Base-by-base conservation (phyloP, 768 basidiomycete species). In the button mushroom (Agaricus bisporus) region DNA sequence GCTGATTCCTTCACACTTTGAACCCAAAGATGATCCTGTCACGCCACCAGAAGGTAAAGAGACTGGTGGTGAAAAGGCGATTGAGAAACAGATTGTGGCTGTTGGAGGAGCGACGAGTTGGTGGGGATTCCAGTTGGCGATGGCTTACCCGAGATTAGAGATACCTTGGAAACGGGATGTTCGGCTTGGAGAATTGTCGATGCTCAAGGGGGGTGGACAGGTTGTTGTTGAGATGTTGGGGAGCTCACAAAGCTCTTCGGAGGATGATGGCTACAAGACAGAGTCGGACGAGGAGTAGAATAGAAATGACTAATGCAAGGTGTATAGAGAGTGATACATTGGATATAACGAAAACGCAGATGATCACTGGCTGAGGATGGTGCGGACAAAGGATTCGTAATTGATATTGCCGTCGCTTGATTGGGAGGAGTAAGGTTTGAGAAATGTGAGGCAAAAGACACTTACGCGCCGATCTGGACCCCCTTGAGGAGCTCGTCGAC, bases 401-500 rank as follows among this genome's bases (percentile, higher is more conserved):
- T 98, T 95, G 65, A 98, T 85, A 61, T 95, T 97, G 12, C 95
- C 95, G 64, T 98, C 95, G 20, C 95, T 97, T 64, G 4, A 28
- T 32, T 11, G 15, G 7, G 61, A 15, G 37, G 12, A 26, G 41
- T 56, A 12, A 35, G 49, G 32, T 32, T 11, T 49, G 36, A 51
- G 50, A 45, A 11, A 20, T 25, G 18, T 28, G n/a, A 42, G 15
- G 38, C 18, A 36, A 25, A 25, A 45, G 43, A 41, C 2, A 83
- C 85, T 74, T 64, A 92, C 88, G 81, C 75, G 69, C 88, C 89
- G 53, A 97, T 83, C 70, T 95, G 91, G 32, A 95, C 91, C 25
- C 94, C 94, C 71, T 98, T 98, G 61, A 99, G 76, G 61, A 99
- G 76, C 70, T 99, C 97, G 65, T 98, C 95, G 17, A 98, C 97